Conservation (phyloP, 108 stramenopile species). For the Poteriospumella lacustris region DNA sequence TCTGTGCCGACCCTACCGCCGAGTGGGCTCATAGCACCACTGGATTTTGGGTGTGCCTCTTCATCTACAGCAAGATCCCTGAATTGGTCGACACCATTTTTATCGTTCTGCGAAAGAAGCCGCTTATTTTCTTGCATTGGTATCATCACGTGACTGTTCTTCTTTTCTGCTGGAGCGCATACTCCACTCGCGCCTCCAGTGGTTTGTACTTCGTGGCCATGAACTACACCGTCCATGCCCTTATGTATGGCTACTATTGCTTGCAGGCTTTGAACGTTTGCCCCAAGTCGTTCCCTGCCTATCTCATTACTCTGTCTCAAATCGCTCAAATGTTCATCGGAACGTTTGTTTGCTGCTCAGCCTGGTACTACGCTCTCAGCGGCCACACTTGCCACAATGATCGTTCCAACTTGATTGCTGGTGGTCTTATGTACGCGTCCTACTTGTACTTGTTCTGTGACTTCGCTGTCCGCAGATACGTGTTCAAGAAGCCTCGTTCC, state of each 20-base stretch:
- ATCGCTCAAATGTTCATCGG: slow-evolving; percentile 56
- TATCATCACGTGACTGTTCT: slow-evolving; percentile 61
- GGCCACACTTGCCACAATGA: neutral
- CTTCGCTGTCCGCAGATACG: slow-evolving; percentile 37
- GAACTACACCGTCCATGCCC: slow-evolving; percentile 96
- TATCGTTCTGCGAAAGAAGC: slow-evolving; percentile 56
- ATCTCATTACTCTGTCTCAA: slow-evolving; percentile 43
- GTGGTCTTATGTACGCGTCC: slow-evolving; percentile 47
- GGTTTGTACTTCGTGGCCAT: slow-evolving; percentile 67
- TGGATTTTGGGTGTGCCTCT: slow-evolving; percentile 55
- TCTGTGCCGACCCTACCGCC: slow-evolving; percentile 31
- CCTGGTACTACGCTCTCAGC: neutral
- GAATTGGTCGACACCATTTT: slow-evolving; percentile 59
- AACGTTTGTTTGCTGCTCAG: slow-evolving; percentile 35
- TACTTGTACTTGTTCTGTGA: slow-evolving; percentile 45
- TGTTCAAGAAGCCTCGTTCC: no score
- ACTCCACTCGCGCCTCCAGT: slow-evolving; percentile 44
- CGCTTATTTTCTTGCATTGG: slow-evolving; percentile 61
- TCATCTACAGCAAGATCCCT: slow-evolving; percentile 55
- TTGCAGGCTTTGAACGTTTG: slow-evolving; percentile 68
- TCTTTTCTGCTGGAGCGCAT: slow-evolving; percentile 56
- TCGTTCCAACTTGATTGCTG: slow-evolving; percentile 32
- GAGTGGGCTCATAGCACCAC: slow-evolving; percentile 46
- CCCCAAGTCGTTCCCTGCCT: slow-evolving; percentile 35
- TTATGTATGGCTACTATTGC: slow-evolving; percentile 98